These are phyloP conservation scores for Rubia balearica DNA, from an alignment of 305 asterid genomes.

Conservation along the genomic window DNA sequence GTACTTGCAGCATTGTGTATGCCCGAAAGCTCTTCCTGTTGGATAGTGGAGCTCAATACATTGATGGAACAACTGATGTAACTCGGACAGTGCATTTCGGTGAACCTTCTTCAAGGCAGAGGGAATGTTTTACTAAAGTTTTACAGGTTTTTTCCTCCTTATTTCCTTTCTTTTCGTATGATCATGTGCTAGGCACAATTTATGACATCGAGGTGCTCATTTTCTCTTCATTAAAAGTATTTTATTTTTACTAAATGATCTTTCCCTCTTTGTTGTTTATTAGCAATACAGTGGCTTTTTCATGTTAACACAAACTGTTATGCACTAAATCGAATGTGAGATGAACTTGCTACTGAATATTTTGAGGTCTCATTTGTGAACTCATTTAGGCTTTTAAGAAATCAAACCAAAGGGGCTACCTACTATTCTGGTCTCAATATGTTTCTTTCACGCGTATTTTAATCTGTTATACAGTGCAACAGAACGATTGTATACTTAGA, in stretches of 20 bases:
- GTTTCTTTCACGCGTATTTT: not conserved
- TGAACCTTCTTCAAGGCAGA: slow-evolving; percentile 77
- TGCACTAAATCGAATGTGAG: not conserved
- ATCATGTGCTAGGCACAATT: not conserved
- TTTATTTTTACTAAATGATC: not conserved
- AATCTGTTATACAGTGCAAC: not conserved
- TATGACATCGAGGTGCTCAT: not conserved
- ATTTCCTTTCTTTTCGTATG: not conserved
- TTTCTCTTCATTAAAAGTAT: not conserved
- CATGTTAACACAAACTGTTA: not conserved
- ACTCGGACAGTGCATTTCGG: slow-evolving; percentile 96
- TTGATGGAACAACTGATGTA: slow-evolving; percentile 94
- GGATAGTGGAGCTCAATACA: slow-evolving; percentile 95
- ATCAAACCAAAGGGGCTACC: not conserved
- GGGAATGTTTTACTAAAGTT: slow-evolving; percentile 89
- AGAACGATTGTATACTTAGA: not conserved
- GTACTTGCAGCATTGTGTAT: slow-evolving; percentile 68
- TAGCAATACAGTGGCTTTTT: not conserved
- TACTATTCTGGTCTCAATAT: not conserved
- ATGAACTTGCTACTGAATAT: not conserved
- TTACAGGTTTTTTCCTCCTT: slow-evolving; percentile 52
- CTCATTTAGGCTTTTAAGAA: not conserved
- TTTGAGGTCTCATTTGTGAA: not conserved
- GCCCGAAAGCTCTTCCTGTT: slow-evolving; percentile 72
- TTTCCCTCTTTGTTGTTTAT: not conserved